Evolutionary conservation across 2,329 filamentous ascomycete genomes (phyloP).

Genomic region (Magnaporthales sp.): DNA sequence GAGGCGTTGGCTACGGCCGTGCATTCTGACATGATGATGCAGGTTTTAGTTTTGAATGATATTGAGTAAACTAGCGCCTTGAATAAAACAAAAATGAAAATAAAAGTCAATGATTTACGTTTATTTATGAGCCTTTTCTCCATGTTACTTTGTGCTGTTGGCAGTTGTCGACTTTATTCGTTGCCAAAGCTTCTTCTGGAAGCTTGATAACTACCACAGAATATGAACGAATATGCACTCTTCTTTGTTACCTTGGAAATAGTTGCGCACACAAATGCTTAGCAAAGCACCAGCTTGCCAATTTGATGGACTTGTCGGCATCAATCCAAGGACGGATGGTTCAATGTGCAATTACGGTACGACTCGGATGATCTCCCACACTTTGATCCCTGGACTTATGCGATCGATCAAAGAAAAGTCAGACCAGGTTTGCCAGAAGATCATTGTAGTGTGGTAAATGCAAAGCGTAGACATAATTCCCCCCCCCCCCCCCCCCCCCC

Average conservation of each 20-base stretch:
- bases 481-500: no score
- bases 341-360: background rate
- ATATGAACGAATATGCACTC: background rate
- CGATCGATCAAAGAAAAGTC: background rate
- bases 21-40: background rate
- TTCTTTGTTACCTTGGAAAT: background rate
- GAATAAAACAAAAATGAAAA: no score
- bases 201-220: no score
- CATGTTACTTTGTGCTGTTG: background rate
- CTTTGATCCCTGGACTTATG: background rate
- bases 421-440: background rate
- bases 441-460: background rate
- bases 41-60: background rate
- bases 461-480: no score
- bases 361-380: background rate
- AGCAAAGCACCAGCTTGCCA: no score
- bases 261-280: no score
- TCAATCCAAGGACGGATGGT: background rate
- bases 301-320: background rate
- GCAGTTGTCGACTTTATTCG: background rate
- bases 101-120: no score
- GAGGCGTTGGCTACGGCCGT: background rate
- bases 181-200: no score
- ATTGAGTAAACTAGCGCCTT: background rate
- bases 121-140: background rate